Base-by-base conservation (phyloP, 192 early-diverging fungal genomes). In the Umbelopsis ramanniana region DNA sequence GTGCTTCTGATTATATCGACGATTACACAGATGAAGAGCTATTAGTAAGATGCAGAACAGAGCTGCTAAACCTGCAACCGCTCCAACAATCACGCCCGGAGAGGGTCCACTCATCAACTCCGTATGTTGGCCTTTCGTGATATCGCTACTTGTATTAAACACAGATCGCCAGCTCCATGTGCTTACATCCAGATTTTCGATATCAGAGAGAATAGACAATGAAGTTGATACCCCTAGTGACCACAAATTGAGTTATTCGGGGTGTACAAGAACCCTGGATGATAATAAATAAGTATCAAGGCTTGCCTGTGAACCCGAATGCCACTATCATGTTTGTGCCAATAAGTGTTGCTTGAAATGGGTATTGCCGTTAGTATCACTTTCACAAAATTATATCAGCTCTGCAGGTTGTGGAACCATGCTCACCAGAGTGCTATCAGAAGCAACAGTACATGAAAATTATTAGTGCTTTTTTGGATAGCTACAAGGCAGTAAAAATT, bases 291-390 rank as follows among this genome's bases (percentile, higher is more conserved):
- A 38, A 21, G 33, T 48, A 3, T 19, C 15, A 33, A 12, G 4
- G 22, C 17, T 52, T 68, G 68, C 76, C 76, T 46, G 76, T 77
- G 52, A 77, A 77, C 40, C 76, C 76, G 63, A 77, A 77, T 22
- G 76, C 76, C 46, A 77, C 76, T 48, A 77, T 77, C 76, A 77
- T 77, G 38, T 73, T 77, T 17, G 53, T 77, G 40, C 71, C 68
- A 33, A 77, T 52, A 22, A 77, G 29, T 3, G 76, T 77, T 33
- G 76, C 76, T 77, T 46, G 19, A 46, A 38, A 45, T 57, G 66
- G 33, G 50, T 17, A 68, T 19, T 43, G 40, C 19, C 52, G 47
- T 63, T 63, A 19, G 57, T 35, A 50, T 50, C 48, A 50, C 48
- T 21, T 50, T 50, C 48, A n/a, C 48, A 50, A 8, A 17, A 17